phyloP scores from a whole-genome alignment of 2,329 filamentous ascomycete species.

The Microthyrium microscopicum region DNA sequence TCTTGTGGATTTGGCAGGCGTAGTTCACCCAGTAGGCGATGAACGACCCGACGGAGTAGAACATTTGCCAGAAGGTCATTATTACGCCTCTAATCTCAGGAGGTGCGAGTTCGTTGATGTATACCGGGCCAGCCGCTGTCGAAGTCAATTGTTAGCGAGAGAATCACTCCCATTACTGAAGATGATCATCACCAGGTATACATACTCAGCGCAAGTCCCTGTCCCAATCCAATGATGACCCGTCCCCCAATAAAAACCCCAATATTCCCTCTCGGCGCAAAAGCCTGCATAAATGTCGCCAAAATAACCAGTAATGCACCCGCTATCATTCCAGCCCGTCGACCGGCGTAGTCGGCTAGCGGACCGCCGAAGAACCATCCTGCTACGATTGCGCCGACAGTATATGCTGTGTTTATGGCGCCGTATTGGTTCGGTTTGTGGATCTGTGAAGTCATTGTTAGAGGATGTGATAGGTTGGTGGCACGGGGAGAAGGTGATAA shows the following conservation, averaged over 20 bases:
- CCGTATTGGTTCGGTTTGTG: constrained; percentile 29
- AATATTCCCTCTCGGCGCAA: constrained; percentile 42
- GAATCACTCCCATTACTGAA: not conserved
- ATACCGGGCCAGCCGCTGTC: constrained; percentile 47
- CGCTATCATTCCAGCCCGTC: constrained; percentile 46
- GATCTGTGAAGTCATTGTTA: not conserved
- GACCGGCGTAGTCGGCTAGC: constrained; percentile 42
- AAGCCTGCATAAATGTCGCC: constrained; percentile 53
- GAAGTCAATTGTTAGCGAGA: no score
- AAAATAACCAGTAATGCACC: constrained; percentile 50
- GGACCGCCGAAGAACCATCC: constrained; percentile 56
- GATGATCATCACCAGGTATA: constrained; percentile 4
- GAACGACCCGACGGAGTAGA: constrained; percentile 49
- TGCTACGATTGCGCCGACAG: constrained; percentile 51
- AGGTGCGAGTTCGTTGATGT: constrained; percentile 52
- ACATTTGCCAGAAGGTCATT: constrained; percentile 55
- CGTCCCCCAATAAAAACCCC: constrained; percentile 53
- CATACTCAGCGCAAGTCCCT: constrained; percentile 48
- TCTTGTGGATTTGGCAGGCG: constrained; percentile 38
- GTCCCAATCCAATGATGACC: constrained; percentile 52
- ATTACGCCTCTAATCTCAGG: constrained; percentile 47
- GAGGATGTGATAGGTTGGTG: not conserved
- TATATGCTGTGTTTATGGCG: constrained; percentile 51
- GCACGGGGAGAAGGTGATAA: not conserved
- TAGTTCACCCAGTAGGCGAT: constrained; percentile 52